These are phyloP conservation scores for Ophiostoma sp. DNA, from an alignment of 2,329 filamentous ascomycete genomes.

Conservation along the genomic window DNA sequence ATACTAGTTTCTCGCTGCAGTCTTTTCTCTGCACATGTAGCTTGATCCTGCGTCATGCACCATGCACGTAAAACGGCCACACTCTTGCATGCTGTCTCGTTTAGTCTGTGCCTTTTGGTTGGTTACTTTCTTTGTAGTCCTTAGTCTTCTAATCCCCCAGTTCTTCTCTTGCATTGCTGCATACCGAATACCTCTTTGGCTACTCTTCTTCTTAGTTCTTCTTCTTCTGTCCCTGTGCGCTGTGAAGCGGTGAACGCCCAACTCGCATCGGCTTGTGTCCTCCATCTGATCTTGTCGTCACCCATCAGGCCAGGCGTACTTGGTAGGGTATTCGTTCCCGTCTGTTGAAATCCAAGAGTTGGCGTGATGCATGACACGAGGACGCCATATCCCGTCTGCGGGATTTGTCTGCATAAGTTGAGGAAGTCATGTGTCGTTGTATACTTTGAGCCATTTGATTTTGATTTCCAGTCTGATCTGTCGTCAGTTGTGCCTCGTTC, in stretches of 20 bases:
- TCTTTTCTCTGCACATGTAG: neutral
- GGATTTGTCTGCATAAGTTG: conserved; percentile 10
- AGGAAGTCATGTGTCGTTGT: neutral
- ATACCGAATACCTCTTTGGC: neutral
- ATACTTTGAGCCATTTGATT: neutral
- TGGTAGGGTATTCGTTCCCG: neutral
- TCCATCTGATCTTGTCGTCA: neutral
- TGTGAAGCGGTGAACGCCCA: conserved; percentile 10
- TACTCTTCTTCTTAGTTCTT: neutral
- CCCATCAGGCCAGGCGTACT: too few species aligned
- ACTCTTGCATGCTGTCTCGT: conserved; percentile 4
- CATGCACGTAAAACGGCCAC: conserved; percentile 13
- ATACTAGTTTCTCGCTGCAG: neutral
- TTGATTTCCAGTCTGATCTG: neutral
- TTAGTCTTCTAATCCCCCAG: neutral
- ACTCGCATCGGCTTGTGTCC: neutral
- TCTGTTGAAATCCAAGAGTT: neutral
- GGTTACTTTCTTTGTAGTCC: neutral
- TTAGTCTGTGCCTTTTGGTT: neutral
- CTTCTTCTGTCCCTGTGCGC: neutral
- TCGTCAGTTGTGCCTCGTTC: neutral
- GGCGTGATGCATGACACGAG: neutral
- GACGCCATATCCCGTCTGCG: conserved; percentile 10
- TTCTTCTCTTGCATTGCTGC: neutral
- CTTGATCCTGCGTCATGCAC: conserved; percentile 15